phyloP scores from a whole-genome alignment of 345 rosid species.

The Linum lewisii region DNA sequence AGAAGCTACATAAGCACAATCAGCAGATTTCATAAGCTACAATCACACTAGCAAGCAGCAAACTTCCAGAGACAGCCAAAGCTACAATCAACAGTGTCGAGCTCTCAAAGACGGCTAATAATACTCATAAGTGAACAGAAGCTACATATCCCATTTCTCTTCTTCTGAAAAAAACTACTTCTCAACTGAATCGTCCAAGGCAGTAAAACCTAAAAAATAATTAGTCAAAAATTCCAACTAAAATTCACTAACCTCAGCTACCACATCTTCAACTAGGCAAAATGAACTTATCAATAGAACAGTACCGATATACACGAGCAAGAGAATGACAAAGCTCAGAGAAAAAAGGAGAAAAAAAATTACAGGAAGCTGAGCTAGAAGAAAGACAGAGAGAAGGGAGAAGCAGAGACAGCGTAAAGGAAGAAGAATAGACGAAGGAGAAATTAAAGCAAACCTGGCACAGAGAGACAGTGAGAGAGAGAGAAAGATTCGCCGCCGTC shows the following conservation, averaged over 20 bases:
- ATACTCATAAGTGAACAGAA: no score
- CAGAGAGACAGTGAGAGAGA: background rate
- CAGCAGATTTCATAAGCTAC: no score
- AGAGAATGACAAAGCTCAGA: background rate
- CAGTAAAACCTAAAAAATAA: background rate
- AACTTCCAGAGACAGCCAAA: no score
- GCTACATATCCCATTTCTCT: no score
- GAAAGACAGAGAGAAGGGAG: background rate
- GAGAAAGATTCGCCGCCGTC: background rate
- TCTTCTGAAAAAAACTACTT: no score
- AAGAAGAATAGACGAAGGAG: background rate
- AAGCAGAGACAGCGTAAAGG: background rate
- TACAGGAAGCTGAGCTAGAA: background rate
- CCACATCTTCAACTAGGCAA: background rate
- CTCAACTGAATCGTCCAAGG: background rate
- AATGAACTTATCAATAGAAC: background rate
- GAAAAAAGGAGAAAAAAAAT: background rate
- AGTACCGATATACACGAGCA: background rate
- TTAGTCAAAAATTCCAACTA: background rate
- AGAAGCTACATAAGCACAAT: no score
- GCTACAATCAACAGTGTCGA: no score
- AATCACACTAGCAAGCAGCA: no score
- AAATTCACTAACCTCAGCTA: background rate
- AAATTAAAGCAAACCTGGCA: background rate
- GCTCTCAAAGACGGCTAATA: no score